Base-by-base conservation (phyloP, 176 grass and related monocot genomes). In the Themeda triandra region DNA sequence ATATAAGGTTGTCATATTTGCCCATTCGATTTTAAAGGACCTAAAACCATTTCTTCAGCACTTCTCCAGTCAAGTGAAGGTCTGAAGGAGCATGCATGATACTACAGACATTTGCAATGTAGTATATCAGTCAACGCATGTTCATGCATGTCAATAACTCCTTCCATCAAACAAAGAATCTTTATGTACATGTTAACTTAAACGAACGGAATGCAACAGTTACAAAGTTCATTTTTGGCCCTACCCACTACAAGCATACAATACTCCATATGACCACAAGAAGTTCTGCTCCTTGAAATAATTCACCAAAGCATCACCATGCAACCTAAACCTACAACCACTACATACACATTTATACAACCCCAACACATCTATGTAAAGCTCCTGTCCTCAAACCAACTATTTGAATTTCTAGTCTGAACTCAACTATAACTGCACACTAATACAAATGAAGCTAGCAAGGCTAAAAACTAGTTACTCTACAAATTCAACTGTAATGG, bases 111-210 rank as follows among this genome's bases (percentile, higher is more conserved):
- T 15, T 17, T 6, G 46, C 40, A 31, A 19, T 49, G 10, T 44
- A n/a, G n/a, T n/a, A 44, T 48, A 24, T 30, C 21, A 4, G 62
- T 24, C 18, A 11, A 25, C 6, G 32, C 36, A 70, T 25, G 36
- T 64, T 29, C 13, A 46, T n/a, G n/a, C n/a, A n/a, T 46, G 13
- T 64, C 37, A 10, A 13, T 63, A 53, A 9, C 40, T 46, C 25
- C 18, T 84, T 80, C 35, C 81, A 37, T 30, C 35, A 40, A 18
- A 64, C 28, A 75, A 87, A 68, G 70, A 78, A 79, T 85, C 19
- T 85, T 69, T 19, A 42, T 66, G 69, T 8, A 85, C 8, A 30
- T 41, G 41, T 79, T 36, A 12, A 58, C 27, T 79, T 8, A 13
- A 74, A 18, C 19, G 14, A 75, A 29, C 48, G 63, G 13, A 66